Evolutionary conservation across 2,329 filamentous ascomycete species (phyloP).

Genomic region (Zalaria obscura): DNA sequence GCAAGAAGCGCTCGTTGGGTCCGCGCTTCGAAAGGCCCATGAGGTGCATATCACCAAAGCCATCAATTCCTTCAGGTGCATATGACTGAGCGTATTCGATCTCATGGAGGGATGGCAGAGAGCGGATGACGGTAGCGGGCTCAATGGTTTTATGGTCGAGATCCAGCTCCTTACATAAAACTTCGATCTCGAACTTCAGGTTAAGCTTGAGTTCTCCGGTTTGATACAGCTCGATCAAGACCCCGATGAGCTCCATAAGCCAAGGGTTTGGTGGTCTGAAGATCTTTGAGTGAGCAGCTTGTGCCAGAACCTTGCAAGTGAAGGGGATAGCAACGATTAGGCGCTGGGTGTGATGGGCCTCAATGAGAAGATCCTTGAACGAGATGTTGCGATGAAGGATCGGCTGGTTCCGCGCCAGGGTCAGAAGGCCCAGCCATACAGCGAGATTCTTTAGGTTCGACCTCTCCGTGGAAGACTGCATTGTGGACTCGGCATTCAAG

Average conservation of each 20-base stretch:
- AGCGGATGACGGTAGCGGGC: conserved; percentile 72
- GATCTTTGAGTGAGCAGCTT: conserved; percentile 71
- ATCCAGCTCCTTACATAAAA: conserved; percentile 81
- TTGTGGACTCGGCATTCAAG: conserved; percentile 77
- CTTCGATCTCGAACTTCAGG: conserved; percentile 96
- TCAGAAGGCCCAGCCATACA: conserved; percentile 84
- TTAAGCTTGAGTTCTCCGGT: conserved; percentile 89
- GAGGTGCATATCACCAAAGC: conserved; percentile 64
- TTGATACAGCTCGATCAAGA: conserved; percentile 88
- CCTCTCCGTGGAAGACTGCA: conserved; percentile 73
- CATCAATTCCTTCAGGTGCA: conserved; percentile 41
- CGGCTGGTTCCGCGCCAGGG: conserved; percentile 82
- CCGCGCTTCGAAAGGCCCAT: conserved; percentile 51
- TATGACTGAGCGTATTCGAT: conserved; percentile 21
- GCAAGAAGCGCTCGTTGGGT: conserved; percentile 58
- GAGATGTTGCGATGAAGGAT: conserved; percentile 95
- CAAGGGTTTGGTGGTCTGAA: conserved; percentile 94
- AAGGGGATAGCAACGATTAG: conserved; percentile 90
- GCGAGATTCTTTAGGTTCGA: conserved; percentile 86
- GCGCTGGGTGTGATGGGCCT: conserved; percentile 85
- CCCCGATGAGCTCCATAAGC: conserved; percentile 88
- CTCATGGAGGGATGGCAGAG: conserved; percentile 36
- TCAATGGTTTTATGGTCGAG: conserved; percentile 89
- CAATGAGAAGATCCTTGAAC: conserved; percentile 87
- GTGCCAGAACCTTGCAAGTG: conserved; percentile 86